Base-by-base conservation (phyloP, 306 rosid genomes). In the Vachellia collinsii region DNA sequence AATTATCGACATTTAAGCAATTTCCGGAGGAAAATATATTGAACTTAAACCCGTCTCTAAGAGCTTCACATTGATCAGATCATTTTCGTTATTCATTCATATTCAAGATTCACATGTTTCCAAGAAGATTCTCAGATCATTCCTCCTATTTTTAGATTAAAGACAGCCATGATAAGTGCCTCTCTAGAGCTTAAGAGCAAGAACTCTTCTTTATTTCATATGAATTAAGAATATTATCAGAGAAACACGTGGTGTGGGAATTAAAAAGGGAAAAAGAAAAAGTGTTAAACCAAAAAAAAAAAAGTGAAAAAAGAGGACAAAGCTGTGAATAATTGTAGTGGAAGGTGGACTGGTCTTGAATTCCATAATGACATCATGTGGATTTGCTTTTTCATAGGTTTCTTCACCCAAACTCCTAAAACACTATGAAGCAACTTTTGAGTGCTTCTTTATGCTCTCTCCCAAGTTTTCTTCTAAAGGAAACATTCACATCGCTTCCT, bases 261-360 rank as follows among this genome's bases (percentile, higher is more conserved):
- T 74, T 14, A 53, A 37, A 69, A 74, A 53, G 56, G 61, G 16
- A 29, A 71, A 70, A 79, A 64, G 23, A 19, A 29, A 63, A 85
- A 62, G 82, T 43, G 25, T 53, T n/a, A n/a, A n/a, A n/a, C n/a
- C n/a, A n/a, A 29, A 29, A 29, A 29, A 2, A 29, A 29, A 29
- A 29, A 47, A 74, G 64, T 62, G 8, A n/a, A 19, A 54, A n/a
- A 17, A 11, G 72, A 41, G 66, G 29, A 51, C 73, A 41, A 72
- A 80, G 71, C 44, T 54, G 77, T 43, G 67, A 80, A 72, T 83
- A 80, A 80, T 83, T 48, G 67, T 13, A 59, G 70, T 17, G 70
- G 80, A 42, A 20, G n/a, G 75, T 20, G 77, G 44, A 64, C 29
- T 43, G 13, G 34, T 25, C 63, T 29, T 25, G 77, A 20, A 11